Evolutionary conservation across 1,284 basidiomycete species (phyloP), one percentile per base, ranked within the genome.

Genomic region (Ceratobasidium sp.): DNA sequence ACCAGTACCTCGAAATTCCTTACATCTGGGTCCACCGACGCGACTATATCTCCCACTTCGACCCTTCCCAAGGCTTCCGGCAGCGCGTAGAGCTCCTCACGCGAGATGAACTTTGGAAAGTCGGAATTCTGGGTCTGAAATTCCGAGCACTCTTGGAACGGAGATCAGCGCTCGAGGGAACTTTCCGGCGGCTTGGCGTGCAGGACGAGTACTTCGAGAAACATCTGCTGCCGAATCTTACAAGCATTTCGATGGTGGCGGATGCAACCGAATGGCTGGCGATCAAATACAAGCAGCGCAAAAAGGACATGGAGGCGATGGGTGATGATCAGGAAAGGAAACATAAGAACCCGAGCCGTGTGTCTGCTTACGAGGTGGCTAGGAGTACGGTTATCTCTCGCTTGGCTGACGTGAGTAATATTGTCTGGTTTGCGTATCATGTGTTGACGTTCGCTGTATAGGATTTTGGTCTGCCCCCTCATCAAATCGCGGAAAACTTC

Each of bases 1-100:
- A 95, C 67, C 90, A 96, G 67, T 89, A 94, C 77, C 82, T 94
- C 78, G 98, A 99, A 81, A 96, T 98, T 8, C 96, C 98, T 0
- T 98, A 96, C 82, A 91, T 99, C 77, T 98, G 93, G 91, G 90
- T 91, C 33, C 95, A 99, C 85, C 94, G 95, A 80, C 90, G 94
- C 63, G 98, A 99, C 82, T 92, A 94, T 80, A 91, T 97, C 79
- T 91, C 90, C 54, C 89, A 92, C 81, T 92, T 94, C 81, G 90
- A 93, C 65, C 82, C 84, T 51, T 81, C 78, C 24, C 51, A 67
- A 56, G 65, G 65, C 9, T 67, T 56, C 24, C 56, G 67, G 27
- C 67, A 71, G 45, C 88, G 88, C 41, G 81, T 88, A 29, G 91
- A 94, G 77, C 89, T 97, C 47, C 87, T 99, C 73, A 89, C 84